Base-by-base conservation (phyloP, 139 green algal species). In the Prasinococcaceae sp. region DNA sequence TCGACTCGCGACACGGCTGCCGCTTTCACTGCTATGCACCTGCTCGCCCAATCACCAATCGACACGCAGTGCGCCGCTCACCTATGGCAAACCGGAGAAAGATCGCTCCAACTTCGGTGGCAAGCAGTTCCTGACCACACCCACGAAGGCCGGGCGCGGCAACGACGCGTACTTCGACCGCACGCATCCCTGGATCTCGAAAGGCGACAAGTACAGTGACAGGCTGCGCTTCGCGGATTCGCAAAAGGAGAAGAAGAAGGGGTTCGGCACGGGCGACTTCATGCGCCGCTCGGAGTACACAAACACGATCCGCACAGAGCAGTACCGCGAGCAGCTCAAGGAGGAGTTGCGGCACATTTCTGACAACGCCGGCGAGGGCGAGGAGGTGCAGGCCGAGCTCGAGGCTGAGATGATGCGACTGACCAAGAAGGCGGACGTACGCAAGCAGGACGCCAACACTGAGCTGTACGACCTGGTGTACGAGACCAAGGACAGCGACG, bases 231-330 rank as follows among this genome's bases (percentile, higher is more conserved):
- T 55, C 30, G 17, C 17, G 43, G 36, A 50, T 16, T 10, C 17
- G 24, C 53, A 61, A 40, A 51, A 50, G 40, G 55, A 63, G 30
- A 63, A 63, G 55, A 63, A 53, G 43, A 47, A 48, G 43, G 55
- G 43, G 5, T 63, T 63, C 43, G 14, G 22, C 19, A 47, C 30
- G 9, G 55, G 55, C 4, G 55, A 63, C 55, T 63, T 63, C 35
- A 53, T 39, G 43, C 28, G 44, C 16, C 44, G 55, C n/a, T 43
- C 55, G 27, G 55, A 63, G 55, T 63, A 40, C 55, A 37, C 30
- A 3, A 63, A 47, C 30, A 53, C 46, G 16, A 38, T 63, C 33
- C 44, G 55, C 22, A 36, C 24, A 5, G 43, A 63, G 43, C 55
- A 63, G 44, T 63, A 55, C 32, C 44, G 55, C 3, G 44, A 54